Evolutionary conservation across 169 alveolate genomes (phyloP), one percentile per base, ranked within the genome.

Genomic region (Neospora caninum): DNA sequence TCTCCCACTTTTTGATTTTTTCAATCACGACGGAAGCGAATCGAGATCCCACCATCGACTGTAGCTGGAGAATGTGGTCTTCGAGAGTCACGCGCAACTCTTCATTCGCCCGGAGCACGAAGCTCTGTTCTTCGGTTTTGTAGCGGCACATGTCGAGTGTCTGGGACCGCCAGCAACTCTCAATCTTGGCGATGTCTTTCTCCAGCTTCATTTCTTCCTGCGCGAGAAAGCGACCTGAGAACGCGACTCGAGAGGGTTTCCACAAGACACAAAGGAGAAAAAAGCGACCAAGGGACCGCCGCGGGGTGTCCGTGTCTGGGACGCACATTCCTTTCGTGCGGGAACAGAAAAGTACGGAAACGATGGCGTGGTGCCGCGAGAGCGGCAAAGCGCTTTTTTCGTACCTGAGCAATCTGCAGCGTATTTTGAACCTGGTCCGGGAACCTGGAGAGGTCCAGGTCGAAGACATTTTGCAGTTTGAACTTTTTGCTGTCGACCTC

Each of bases 341-440:
- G 58, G 13, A 4, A 49, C 58, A 13, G 58, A 49, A 13, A 49
- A 49, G 58, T 49, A 4, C 58, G 22, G 58, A 4, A 13, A 49
- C 22, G 13, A 49, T 7, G 13, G 13, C 4, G 58, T 49, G 58
- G 13, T 49, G 58, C 22, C n/a, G n/a, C n/a, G n/a, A n/a, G n/a
- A n/a, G n/a, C n/a, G n/a, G n/a, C n/a, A n/a, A 13, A 7, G 58
- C 13, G 4, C 58, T 49, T 4, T 4, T 13, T 49, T 1, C n/a
- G n/a, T 64, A 97, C 96, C 83, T 97, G 96, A 0, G 99, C 99
- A 69, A 97, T 99, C 93, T 97, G 97, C 29, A 98, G 97, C 87
- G 98, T 97, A 96, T 98, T 99, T 34, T 97, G 98, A 18, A 98
- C 99, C 80, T 97, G 97, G 70, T 98, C 99, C 39, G 98, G 97